Base-by-base conservation (phyloP, 345 rosid genomes). In the Corchorus olitorius region DNA sequence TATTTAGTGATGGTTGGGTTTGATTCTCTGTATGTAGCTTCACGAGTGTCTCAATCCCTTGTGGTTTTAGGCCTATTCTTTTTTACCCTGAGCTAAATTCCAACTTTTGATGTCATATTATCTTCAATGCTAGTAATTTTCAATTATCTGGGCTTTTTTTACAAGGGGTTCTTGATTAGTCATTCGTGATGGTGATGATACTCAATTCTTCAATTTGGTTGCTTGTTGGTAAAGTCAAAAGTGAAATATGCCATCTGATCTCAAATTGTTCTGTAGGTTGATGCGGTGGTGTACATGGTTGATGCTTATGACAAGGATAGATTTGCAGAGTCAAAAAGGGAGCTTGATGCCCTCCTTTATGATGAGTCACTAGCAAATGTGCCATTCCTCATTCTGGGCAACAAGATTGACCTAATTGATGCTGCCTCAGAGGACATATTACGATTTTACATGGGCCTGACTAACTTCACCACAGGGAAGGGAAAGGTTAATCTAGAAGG, bases 381-480 rank as follows among this genome's bases (percentile, higher is more conserved):
- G 0, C 94, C 94, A 0, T 90, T 90, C 76, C 90, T 92, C 27
- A 84, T 92, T 53, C 83, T 92, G 20, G 97, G 97, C 2, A 92
- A 92, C 91, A 92, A 90, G 85, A 92, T 92, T 9, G 97, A 90
- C 78, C 82, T 90, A 17, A 91, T 91, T 20, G 87, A 90, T 19
- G 97, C 97, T 2, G 87, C 90, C 1, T 92, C 94, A 1, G 93
- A 91, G 76, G 93, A 91, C 33, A 92, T 89, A 75, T 20, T 89
- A 16, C 87, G 86, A 17, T 88, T 73, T 81, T 76, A 85, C 74
- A 77, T 88, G 54, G 94, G 93, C 56, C 86, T 92, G 35, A 85
- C 90, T 5, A 90, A 85, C 80, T 92, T 92, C 87, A 92, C 97
- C 9, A 90, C 97, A 0, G 94, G 97, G 73, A 90, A 92, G 77